These are phyloP conservation scores for Malus hybrid DNA, from an alignment of 331 rosid species.

Conservation along the genomic window DNA sequence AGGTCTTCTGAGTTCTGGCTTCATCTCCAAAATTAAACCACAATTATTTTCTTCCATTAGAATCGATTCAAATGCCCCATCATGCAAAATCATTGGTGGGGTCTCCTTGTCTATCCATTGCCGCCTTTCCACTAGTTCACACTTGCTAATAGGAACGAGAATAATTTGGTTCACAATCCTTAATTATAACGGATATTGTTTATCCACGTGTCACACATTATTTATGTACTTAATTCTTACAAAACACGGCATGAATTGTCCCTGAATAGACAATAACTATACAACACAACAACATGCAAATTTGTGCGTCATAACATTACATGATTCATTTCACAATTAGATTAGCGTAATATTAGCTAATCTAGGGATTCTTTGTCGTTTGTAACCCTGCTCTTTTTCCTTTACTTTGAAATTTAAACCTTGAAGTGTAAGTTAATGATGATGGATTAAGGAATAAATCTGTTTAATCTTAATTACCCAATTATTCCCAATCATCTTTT, in stretches of 20 bases:
- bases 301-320: background rate
- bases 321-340: background rate
- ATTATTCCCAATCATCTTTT: constrained; percentile 30
- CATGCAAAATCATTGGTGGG: constrained; percentile 59
- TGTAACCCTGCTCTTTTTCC: constrained; percentile 11
- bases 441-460: constrained; percentile 11
- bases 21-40: background rate
- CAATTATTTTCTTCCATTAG: constrained; percentile 16
- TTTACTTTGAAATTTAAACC: constrained; percentile 4
- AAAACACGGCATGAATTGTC: background rate
- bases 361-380: constrained; percentile 9
- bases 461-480: constrained; percentile 24
- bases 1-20: background rate
- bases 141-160: background rate
- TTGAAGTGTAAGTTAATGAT: background rate
- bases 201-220: too few relatives aligned
- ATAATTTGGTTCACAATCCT: background rate
- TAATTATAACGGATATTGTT: background rate
- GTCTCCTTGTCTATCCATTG: constrained; percentile 21
- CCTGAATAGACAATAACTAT: too few relatives aligned
- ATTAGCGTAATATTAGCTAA: background rate
- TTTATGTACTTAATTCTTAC: too few relatives aligned
- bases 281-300: background rate
- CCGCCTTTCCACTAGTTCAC: background rate
- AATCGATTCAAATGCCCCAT: constrained; percentile 49